These are phyloP conservation scores for Exophiala calicioides DNA, from an alignment of 2,329 filamentous ascomycete genomes.

Conservation along the genomic window DNA sequence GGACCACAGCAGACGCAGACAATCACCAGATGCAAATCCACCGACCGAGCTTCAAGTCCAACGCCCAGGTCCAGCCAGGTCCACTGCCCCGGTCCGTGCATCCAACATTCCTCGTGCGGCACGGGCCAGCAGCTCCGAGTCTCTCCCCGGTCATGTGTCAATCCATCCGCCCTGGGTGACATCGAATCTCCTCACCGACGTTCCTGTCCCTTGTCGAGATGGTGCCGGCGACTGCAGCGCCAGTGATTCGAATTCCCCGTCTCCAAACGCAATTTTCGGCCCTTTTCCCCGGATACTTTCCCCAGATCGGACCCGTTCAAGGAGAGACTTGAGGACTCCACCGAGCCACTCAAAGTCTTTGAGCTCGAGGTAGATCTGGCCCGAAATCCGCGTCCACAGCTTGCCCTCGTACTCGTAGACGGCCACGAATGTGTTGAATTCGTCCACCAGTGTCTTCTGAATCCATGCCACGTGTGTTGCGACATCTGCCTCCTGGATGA, in stretches of 20 bases:
- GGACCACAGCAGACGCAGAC: too few species aligned
- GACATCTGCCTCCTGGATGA: constrained; percentile 39
- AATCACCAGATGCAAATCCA: too few species aligned
- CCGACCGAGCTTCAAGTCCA: too few species aligned
- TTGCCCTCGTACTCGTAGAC: constrained; percentile 61
- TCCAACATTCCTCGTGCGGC: too few species aligned
- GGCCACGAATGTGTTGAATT: constrained; percentile 72
- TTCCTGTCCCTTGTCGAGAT: constrained; percentile 20
- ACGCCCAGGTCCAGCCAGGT: background rate
- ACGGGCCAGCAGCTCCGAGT: too few species aligned
- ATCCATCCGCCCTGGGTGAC: constrained; percentile 26
- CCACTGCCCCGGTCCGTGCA: constrained; percentile 8
- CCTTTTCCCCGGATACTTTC: constrained; percentile 26
- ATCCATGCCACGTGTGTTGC: constrained; percentile 60
- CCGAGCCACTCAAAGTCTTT: constrained; percentile 75
- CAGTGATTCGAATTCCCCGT: constrained; percentile 14
- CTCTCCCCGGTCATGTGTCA: too few species aligned
- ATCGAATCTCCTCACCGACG: constrained; percentile 20
- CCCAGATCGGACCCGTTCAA: constrained; percentile 46
- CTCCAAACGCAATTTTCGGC: constrained; percentile 10
- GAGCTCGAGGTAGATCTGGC: constrained; percentile 80
- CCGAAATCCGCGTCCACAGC: constrained; percentile 73
- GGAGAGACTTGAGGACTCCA: constrained; percentile 58
- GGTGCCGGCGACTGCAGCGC: constrained; percentile 12
- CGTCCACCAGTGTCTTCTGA: constrained; percentile 51